phyloP scores from a whole-genome alignment of 441 rosid species.

The Isatis lusitanica region DNA sequence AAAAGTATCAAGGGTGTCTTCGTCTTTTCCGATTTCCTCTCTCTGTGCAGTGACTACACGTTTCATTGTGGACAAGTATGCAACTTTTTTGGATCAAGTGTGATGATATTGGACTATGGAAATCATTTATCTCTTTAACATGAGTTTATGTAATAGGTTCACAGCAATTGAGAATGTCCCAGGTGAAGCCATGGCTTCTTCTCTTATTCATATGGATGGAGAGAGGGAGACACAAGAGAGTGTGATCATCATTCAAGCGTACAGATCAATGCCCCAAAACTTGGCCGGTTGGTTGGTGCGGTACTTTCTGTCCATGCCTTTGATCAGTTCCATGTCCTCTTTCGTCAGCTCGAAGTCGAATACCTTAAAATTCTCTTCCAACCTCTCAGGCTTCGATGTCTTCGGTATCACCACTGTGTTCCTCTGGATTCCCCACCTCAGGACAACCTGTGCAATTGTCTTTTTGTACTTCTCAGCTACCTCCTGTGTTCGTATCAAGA shows the following conservation, averaged over 20 bases:
- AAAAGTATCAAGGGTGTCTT: neutral
- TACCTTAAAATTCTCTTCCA: slow-evolving; percentile 71
- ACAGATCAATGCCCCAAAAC: slow-evolving; percentile 88
- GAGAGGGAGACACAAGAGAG: neutral
- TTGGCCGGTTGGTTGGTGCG: slow-evolving; percentile 80
- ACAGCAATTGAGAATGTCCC: slow-evolving; percentile 1
- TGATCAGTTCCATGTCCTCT: slow-evolving; percentile 77
- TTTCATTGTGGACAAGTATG: neutral
- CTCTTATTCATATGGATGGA: slow-evolving; percentile 22
- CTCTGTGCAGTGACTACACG: neutral
- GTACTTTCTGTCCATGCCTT: slow-evolving; percentile 57
- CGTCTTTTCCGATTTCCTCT: neutral
- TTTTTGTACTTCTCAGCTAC: slow-evolving; percentile 75
- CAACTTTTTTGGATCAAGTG: neutral
- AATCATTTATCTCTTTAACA: slow-evolving; percentile 2
- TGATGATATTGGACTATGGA: neutral
- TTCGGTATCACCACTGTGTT: slow-evolving; percentile 82
- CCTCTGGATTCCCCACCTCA: slow-evolving; percentile 87
- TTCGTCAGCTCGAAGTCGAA: slow-evolving; percentile 65
- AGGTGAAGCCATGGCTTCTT: slow-evolving; percentile 7
- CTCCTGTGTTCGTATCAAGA: slow-evolving; percentile 44
- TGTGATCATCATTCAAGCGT: slow-evolving; percentile 46
- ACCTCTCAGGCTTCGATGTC: slow-evolving; percentile 66
- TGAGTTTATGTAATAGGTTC: neutral
- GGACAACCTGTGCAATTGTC: slow-evolving; percentile 75